Percentiles rank a stretch among this genome's conserved stretches.
These are phyloP conservation scores for Tolypocladium tropicale DNA, from an alignment of 2,329 filamentous ascomycete genomes.

Conservation along the genomic window DNA sequence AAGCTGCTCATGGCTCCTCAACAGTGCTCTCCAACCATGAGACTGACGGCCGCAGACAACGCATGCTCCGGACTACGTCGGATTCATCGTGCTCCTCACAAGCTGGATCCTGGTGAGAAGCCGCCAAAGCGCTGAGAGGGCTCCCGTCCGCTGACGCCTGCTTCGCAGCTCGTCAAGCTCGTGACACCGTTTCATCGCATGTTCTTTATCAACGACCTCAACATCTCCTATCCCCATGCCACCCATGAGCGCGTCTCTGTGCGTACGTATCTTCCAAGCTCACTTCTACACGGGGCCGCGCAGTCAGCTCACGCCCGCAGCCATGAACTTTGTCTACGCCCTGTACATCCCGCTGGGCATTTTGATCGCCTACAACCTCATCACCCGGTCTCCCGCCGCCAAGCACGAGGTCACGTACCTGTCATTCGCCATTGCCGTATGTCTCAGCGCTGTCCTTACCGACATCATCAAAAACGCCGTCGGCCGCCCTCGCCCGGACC, in stretches of 20 bases:
- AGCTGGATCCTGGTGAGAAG: conserved; percentile 51
- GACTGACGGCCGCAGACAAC: conserved; percentile 44
- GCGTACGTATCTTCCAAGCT: conserved; percentile 33
- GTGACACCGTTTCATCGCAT: conserved; percentile 87
- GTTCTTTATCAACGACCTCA: conserved; percentile 79
- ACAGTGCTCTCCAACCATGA: not conserved
- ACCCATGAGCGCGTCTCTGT: conserved; percentile 74
- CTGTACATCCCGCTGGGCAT: conserved; percentile 58
- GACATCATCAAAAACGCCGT: conserved; percentile 87
- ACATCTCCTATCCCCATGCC: conserved; percentile 81
- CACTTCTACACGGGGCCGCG: not conserved
- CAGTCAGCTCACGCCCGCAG: conserved; percentile 19
- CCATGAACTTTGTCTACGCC: conserved; percentile 71
- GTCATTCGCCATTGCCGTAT: conserved; percentile 65
- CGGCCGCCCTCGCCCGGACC: conserved; percentile 57
- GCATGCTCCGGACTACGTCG: conserved; percentile 82
- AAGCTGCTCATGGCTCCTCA: conserved; percentile 6
- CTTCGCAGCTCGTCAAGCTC: conserved; percentile 16
- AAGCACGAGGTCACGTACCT: conserved; percentile 82
- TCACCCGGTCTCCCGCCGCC: conserved; percentile 54
- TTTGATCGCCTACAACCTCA: conserved; percentile 55
- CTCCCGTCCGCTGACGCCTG: not conserved
- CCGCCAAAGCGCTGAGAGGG: not conserved
- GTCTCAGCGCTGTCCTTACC: conserved; percentile 73
- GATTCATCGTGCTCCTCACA: conserved; percentile 58